Base-by-base conservation (phyloP, 805 yeast species). In the Candida boidinii region DNA sequence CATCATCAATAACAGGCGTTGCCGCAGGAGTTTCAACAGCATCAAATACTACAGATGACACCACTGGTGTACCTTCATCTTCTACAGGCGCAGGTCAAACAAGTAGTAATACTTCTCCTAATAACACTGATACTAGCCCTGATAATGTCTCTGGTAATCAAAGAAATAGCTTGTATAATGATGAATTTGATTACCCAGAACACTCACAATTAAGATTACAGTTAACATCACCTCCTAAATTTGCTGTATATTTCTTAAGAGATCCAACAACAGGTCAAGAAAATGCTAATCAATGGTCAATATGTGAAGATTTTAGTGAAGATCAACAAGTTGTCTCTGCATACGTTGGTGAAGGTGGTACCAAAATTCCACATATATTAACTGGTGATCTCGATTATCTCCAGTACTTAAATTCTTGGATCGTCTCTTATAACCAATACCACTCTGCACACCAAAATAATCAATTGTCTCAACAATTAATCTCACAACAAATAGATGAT, bases 261-360 rank as follows among this genome's bases (percentile, higher is more conserved):
- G 73, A 73, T 13, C 66, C 66, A 32, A 51, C 49, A 5, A 49
- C 61, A 7, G 60, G 60, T 2, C 66, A 66, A 39, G 62, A 68
- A 25, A 63, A 68, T 41, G 53, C 66, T 17, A 78, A 78, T 49
- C 82, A 76, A 45, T 79, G 88, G 88, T 76, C 83, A 1, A 76
- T 80, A 17, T 81, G 90, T 54, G 90, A 80, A 37, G 94, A 83
- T 55, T 83, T 83, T 43, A 76, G 85, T 37, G 92, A 82, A 46
- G 88, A 84, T 11, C 86, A 79, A 46, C 90, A 82, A 49, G 92
- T 83, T 5, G 74, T 73, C 34, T 69, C 67, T 37, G 90, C 92
- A 0, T 74, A 62, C 48, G 60, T 66, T 20, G 66, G 68, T 13
- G 71, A 67, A 20, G 76, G 75, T 4, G 83, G 84, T 2, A 63